A percentile compares a stretch with the other conserved stretches of the same genome.
phyloP scores from a whole-genome alignment of 352 stramenopile genomes.

The Pythium rhizo-oryzae region DNA sequence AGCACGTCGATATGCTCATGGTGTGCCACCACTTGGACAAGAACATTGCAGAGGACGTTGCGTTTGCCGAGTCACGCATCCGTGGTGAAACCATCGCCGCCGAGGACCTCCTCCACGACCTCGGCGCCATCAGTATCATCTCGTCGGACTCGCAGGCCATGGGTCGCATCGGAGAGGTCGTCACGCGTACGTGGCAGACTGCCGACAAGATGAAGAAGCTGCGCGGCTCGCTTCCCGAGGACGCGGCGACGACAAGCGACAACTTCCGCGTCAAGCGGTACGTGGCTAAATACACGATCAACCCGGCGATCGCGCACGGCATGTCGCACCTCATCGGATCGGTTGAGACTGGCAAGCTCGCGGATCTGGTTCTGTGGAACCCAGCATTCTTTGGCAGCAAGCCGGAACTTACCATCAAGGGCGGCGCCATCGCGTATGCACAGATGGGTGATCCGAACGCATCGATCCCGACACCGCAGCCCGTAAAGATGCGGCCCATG shows the following conservation, averaged over 20 bases:
- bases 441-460: conserved; percentile 98
- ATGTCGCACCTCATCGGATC: conserved; percentile 96
- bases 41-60: conserved; percentile 96
- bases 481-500: conserved; percentile 96
- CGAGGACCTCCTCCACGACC: conserved; percentile 97
- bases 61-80: conserved; percentile 98
- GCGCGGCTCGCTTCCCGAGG: conserved; percentile 86
- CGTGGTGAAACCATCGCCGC: conserved; percentile 97
- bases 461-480: conserved; percentile 96
- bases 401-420: conserved; percentile 97
- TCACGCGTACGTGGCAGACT: conserved; percentile 97
- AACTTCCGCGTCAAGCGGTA: conserved; percentile 97
- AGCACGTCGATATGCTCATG: conserved; percentile 99
- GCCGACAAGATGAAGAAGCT: conserved; percentile 99
- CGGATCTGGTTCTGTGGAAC: conserved; percentile 96
- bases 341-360: conserved; percentile 93
- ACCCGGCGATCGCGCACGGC: conserved; percentile 96
- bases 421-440: conserved; percentile 91
- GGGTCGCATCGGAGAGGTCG: conserved; percentile 96
- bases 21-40: conserved; percentile 98
- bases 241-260: conserved; percentile 80
- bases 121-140: conserved; percentile 97
- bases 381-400: conserved; percentile 95
- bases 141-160: conserved; percentile 97
- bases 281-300: conserved; percentile 99